Base-by-base conservation (phyloP, 2,329 filamentous ascomycete species). In the Aspergillus ochraceus region DNA sequence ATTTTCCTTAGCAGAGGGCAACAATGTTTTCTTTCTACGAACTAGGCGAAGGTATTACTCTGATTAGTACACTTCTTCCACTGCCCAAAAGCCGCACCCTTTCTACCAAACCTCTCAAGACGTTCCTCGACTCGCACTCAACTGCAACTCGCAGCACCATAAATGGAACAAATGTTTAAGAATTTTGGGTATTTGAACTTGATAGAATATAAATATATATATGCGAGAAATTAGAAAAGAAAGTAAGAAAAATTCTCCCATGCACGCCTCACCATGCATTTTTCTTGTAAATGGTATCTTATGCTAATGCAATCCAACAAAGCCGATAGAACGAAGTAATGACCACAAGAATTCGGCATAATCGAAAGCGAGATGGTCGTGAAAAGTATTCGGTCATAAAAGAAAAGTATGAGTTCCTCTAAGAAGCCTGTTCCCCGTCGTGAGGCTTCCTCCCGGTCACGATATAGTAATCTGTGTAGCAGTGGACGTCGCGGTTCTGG, bases 391-490 rank as follows among this genome's bases (percentile, higher is more conserved):
- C 32, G 12, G 36, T n/a, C 36, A 42, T 42, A 6, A n/a, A 3
- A 14, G 14, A 12, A 5, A 6, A 17, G 14, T n/a, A 4, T 8
- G 14, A 3, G 36, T 14, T 42, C 17, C 42, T 11, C 54, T 49
- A 57, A 9, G 46, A 53, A 4, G 53, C 19, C 42, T 60, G 52
- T 57, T 74, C 68, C 9, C 55, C 65, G 6, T 65, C 60, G 14
- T 54, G 42, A 17, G 73, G 74, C 52, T 77, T 77, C 52, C 74
- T 67, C 4, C 73, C 74, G 3, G 71, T 75, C 19, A 80, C 74
- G 24, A 75, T 72, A 63, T 76, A 72, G 57, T 74, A 74, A 26
- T 77, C 69, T 55, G 72, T 66, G 64, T 81, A 81, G 12, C 73
- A 66, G 68, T 81, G 79, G 9, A 79, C 70, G 49, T 68, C 70